A percentile compares a stretch with the other conserved stretches of the same genome.
Evolutionary conservation across 2,329 filamentous ascomycete species (phyloP).

Genomic region (Colletotrichum abscissum): DNA sequence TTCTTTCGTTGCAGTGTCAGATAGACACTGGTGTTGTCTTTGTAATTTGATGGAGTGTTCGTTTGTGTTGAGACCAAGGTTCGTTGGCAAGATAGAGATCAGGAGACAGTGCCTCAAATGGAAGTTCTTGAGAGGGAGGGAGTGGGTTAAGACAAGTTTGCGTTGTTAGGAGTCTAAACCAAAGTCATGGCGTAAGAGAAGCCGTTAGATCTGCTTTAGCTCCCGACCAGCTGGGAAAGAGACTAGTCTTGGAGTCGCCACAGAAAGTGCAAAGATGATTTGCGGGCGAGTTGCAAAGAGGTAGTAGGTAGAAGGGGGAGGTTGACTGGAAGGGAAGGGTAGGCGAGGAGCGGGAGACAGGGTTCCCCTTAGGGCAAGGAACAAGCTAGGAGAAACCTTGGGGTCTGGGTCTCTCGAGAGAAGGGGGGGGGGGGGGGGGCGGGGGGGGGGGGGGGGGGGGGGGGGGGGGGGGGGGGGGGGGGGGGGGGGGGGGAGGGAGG

Average conservation of each 20-base stretch:
- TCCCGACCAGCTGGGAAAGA: constrained; percentile 18
- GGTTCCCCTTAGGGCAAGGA: neutral
- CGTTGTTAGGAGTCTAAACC: constrained; percentile 9
- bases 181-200: constrained; percentile 35
- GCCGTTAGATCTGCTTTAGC: constrained; percentile 30
- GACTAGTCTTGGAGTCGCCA: constrained; percentile 19
- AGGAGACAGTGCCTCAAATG: too few relatives aligned
- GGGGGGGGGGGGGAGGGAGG: neutral
- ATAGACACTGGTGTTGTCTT: too few relatives aligned
- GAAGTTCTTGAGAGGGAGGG: neutral
- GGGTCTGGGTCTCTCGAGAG: neutral
- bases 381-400: neutral
- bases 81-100: too few relatives aligned
- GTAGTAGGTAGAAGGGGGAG: neutral
- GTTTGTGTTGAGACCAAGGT: neutral
- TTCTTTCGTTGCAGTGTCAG: neutral
- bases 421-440: neutral
- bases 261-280: neutral
- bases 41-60: neutral
- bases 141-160: constrained; percentile 6
- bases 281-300: neutral
- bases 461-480: neutral
- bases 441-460: neutral
- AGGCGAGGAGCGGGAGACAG: constrained; percentile 2
- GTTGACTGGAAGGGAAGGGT: neutral